Evolutionary conservation across 345 rosid species (phyloP), one percentile per base, ranked within the genome.

Genomic region (Moricandia arvensis): DNA sequence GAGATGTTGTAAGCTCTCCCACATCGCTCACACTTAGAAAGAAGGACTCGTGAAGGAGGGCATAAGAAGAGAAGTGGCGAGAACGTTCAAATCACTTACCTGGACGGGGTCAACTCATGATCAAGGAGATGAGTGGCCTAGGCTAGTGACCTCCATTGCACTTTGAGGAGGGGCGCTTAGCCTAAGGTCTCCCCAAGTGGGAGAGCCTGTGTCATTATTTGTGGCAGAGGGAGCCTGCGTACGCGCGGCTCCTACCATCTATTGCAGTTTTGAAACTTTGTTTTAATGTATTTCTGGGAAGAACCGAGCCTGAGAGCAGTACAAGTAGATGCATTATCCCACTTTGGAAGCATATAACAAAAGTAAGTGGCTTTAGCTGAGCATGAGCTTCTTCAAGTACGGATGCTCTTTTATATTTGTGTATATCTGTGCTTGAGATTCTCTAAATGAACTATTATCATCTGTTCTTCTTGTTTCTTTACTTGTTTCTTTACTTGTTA

Each of bases 151-250:
- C 13, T 77, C 59, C 77, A 78, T 78, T 78, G 82, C 82, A 81
- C 82, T 3, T 1, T 0, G 4, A 1, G 69, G 58, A 69, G 21
- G 79, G 76, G 76, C 58, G 58, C 60, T 73, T 18, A 9, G 73
- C 60, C 0, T 82, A 78, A 82, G 82, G 75, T 75, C 80, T 82
- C 57, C 65, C 66, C 79, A 15, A 8, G 79, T 15, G 75, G 83
- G 58, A 82, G 91, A 83, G 87, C 82, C 84, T 81, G 41, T 81
- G 83, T 82, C 86, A 85, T 82, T 80, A 84, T 86, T 87, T 84
- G 84, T 83, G 75, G 65, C 1, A 69, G 87, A 0, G 80, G 82
- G 80, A 85, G 80, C 79, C 74, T 76, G 89, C 84, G 81, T 84
- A 45, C 85, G 87, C 86, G 83, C 85, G 68, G 80, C 78, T 82